Base-by-base conservation (phyloP, 169 alveolate genomes). In the Eimeria necatrix region DNA sequence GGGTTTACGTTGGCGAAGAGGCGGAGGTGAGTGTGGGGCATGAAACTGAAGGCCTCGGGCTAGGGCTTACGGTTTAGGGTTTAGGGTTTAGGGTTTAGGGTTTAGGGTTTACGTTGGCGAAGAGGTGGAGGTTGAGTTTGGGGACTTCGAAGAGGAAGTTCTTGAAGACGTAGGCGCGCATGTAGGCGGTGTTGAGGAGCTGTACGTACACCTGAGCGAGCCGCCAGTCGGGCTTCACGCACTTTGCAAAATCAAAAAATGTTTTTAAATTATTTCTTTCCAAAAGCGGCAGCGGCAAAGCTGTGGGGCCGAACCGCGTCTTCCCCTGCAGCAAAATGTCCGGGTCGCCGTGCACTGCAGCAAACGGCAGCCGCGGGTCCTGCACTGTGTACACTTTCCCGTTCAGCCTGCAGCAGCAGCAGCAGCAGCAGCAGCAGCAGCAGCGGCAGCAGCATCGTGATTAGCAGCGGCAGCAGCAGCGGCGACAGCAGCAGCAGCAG, bases 311-410 rank as follows among this genome's bases (percentile, higher is more conserved):
- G 52, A 97, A 96, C 22, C 98, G 94, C 3, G 98, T 97, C 93
- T 97, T 94, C 53, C 96, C 96, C 22, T 94, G 97, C 41, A 89
- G 94, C 0, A 97, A 97, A 14, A 97, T 96, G 84, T 97, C 98
- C 0, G 98, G 98, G 81, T 97, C 98, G 4, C 98, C 98, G 94
- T 97, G 98, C n/a, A 97, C 96, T 0, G 98, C 98, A 22, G 98
- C 98, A 88, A 97, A 97, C 41, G 98, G 98, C 9, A 97, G 95
- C 24, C 96, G 96, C 22, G 98, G 98, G 93, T 97, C 97, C 80
- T 97, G 98, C 49, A 97, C 97, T 10, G 98, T 97, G 95, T 97
- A 97, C 4, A 97, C 98, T 80, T 97, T 97, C 16, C 98, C 98
- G 49, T 95, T 95, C 73, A 97, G 88, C 86, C 84, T 73, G 84